Conservation (phyloP, 2,329 filamentous ascomycete genomes). For the Penicillium expansum region DNA sequence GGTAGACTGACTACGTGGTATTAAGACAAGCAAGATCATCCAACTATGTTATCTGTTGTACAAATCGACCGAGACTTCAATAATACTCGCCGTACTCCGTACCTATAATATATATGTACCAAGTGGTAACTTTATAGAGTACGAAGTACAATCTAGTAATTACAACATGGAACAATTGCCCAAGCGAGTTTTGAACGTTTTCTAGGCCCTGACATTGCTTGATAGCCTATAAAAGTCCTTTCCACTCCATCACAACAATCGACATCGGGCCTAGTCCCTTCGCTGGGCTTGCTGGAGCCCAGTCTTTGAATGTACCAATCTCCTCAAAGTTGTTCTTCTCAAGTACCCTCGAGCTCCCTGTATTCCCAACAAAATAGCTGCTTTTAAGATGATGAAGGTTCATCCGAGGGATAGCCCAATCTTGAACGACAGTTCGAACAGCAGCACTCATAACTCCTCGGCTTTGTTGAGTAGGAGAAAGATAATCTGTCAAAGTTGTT, state of each 20-base stretch:
- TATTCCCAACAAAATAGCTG: constrained; percentile 25
- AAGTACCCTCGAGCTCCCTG: constrained; percentile 27
- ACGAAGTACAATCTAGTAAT: neutral
- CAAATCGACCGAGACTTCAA: neutral
- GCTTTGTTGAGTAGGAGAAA: constrained; percentile 27
- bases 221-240: neutral
- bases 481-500: constrained; percentile 17
- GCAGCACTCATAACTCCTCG: constrained; percentile 31
- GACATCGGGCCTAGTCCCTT: constrained; percentile 23
- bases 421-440: constrained; percentile 20
- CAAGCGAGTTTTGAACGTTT: neutral
- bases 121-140: too few species aligned
- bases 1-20: neutral
- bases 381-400: constrained; percentile 23
- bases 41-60: too few species aligned
- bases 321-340: constrained; percentile 29
- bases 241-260: constrained; percentile 18
- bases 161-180: neutral
- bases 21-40: neutral
- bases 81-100: too few species aligned
- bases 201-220: neutral
- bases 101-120: too few species aligned
- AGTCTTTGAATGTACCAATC: constrained; percentile 19
- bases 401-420: constrained; percentile 31
- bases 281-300: constrained; percentile 9